A percentile compares a stretch with the other conserved stretches of the same genome.
phyloP scores from a whole-genome alignment of 2,329 filamentous ascomycete species.

The Pseudogymnoascus destructans region DNA sequence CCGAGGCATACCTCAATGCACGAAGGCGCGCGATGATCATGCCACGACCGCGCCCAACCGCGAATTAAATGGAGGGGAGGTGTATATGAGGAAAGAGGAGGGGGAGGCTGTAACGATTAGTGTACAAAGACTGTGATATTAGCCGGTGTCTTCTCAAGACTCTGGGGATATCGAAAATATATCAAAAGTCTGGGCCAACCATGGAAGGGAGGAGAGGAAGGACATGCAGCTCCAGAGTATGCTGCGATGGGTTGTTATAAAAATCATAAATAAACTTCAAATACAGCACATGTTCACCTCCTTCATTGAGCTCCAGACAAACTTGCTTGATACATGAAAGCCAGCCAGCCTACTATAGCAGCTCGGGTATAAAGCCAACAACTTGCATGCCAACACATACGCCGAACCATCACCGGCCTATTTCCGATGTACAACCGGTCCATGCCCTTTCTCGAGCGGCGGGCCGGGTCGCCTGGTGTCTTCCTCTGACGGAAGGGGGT shows the following conservation, averaged over 20 bases:
- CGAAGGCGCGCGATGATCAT: constrained; percentile 62
- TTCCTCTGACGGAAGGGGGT: background rate
- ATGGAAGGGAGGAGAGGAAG: background rate
- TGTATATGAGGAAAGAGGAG: background rate
- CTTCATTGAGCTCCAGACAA: background rate
- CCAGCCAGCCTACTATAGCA: background rate
- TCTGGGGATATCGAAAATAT: background rate
- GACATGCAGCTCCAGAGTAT: background rate
- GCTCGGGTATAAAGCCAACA: background rate
- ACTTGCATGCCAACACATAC: background rate
- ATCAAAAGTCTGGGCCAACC: background rate
- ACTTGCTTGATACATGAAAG: background rate
- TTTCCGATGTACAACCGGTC: constrained; percentile 17
- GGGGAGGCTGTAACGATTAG: constrained; percentile 21
- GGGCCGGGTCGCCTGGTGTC: constrained; percentile 16
- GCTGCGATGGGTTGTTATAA: background rate
- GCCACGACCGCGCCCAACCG: constrained; percentile 14
- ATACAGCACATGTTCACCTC: background rate
- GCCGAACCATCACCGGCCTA: background rate
- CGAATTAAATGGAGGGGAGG: background rate
- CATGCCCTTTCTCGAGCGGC: constrained; percentile 22
- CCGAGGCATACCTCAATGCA: constrained; percentile 63
- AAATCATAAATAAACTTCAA: background rate
- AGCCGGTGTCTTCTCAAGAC: constrained; percentile 11
- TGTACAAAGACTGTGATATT: constrained; percentile 1